Evolutionary conservation across 768 basidiomycete species (phyloP).

Genomic region (Dioszegia aurantiaca): DNA sequence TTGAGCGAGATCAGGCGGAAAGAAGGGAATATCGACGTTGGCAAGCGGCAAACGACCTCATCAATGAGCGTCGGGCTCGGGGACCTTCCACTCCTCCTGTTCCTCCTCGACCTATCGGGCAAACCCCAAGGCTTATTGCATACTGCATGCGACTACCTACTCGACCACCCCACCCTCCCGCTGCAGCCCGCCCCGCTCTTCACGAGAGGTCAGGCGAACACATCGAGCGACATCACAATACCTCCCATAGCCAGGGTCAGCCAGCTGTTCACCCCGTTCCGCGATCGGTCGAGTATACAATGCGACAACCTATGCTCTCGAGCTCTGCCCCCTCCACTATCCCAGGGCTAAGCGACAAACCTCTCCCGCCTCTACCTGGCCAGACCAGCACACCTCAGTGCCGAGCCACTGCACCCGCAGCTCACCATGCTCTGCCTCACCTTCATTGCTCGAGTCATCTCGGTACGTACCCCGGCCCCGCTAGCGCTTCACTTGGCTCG

Average conservation of each 20-base stretch:
- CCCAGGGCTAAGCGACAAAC: not conserved
- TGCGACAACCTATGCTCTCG: not conserved
- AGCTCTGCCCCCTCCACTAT: not conserved
- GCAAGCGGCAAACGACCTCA: not conserved
- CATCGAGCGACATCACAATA: too few relatives aligned
- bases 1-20: too few relatives aligned
- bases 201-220: too few relatives aligned
- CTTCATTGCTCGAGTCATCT: too few relatives aligned
- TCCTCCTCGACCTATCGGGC: not conserved
- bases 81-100: not conserved
- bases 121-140: not conserved
- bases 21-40: too few relatives aligned
- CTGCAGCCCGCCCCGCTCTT: not conserved
- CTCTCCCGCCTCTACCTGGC: constrained; percentile 2
- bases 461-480: too few relatives aligned
- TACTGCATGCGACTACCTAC: not conserved
- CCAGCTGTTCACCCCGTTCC: not conserved
- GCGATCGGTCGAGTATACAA: not conserved
- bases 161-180: not conserved
- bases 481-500: too few relatives aligned
- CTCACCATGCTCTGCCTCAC: too few relatives aligned
- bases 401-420: too few relatives aligned
- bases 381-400: not conserved
- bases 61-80: not conserved
- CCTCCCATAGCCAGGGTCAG: not conserved